Evolutionary conservation across 805 yeast species (phyloP).

Genomic region (Teunomyces barrocoloradensis): DNA sequence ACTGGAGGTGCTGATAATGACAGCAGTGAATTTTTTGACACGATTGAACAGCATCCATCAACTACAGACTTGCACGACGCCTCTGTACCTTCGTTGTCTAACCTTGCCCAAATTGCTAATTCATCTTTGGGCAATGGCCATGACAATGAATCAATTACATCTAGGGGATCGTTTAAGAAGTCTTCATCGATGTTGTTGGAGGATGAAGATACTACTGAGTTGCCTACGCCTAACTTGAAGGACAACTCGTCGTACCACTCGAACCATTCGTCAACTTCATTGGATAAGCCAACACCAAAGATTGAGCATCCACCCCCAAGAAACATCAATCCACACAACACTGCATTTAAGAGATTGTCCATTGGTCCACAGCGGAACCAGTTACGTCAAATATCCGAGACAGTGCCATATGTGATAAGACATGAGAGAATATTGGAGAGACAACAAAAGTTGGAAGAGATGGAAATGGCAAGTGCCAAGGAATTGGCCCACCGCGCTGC

Average conservation of each 20-base stretch:
- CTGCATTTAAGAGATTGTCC: slow-evolving; percentile 42
- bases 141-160: slow-evolving; percentile 17
- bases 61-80: slow-evolving; percentile 3
- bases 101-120: slow-evolving; percentile 52
- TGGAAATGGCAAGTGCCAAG: slow-evolving; percentile 74
- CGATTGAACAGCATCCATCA: slow-evolving; percentile 18
- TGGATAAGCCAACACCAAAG: slow-evolving; percentile 13
- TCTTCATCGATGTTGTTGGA: slow-evolving; percentile 38
- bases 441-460: slow-evolving; percentile 74
- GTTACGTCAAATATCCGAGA: slow-evolving; percentile 74
- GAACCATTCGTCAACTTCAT: slow-evolving; percentile 28
- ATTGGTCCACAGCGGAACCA: slow-evolving; percentile 56
- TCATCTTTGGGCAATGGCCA: slow-evolving; percentile 13
- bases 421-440: slow-evolving; percentile 73
- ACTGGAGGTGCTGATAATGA: slow-evolving; percentile 38
- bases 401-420: slow-evolving; percentile 79
- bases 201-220: slow-evolving; percentile 16
- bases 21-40: slow-evolving; percentile 18
- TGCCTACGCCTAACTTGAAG: slow-evolving; percentile 24
- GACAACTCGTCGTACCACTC: slow-evolving; percentile 30
- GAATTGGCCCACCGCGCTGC: slow-evolving; percentile 75
- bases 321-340: slow-evolving; percentile 20
- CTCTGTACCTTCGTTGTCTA: slow-evolving; percentile 55
- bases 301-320: slow-evolving; percentile 14
- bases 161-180: slow-evolving; percentile 22